Percentiles rank a stretch among this genome's conserved stretches.
These are phyloP conservation scores for Penicillium fimorum DNA, from an alignment of 495 filamentous ascomycete genomes.

Conservation along the genomic window DNA sequence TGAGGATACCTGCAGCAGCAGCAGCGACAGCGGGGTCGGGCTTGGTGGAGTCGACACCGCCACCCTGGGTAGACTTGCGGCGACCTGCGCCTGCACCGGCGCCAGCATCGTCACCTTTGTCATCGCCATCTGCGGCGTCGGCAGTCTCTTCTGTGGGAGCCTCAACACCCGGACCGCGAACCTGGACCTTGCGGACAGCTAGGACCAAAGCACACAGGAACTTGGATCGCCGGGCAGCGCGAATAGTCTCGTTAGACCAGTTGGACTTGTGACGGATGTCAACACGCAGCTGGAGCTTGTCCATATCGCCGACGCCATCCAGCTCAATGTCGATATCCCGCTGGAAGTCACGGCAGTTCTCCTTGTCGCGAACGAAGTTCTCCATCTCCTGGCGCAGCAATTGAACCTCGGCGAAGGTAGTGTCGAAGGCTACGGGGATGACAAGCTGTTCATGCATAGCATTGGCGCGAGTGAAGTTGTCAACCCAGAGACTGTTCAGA, in stretches of 20 bases:
- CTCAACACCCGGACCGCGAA: conserved; percentile 77
- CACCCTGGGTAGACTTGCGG: conserved; percentile 10
- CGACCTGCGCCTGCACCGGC: conserved; percentile 5
- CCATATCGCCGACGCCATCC: conserved; percentile 76
- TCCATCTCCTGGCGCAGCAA: conserved; percentile 77
- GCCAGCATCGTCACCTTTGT: conserved; percentile 45
- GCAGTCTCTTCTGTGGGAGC: conserved; percentile 62
- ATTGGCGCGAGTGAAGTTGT: conserved; percentile 86
- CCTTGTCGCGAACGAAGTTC: conserved; percentile 76
- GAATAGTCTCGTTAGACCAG: conserved; percentile 88
- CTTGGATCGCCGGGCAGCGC: conserved; percentile 81
- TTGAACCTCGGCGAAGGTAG: conserved; percentile 83
- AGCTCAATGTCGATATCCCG: conserved; percentile 76
- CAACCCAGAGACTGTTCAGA: conserved; percentile 86
- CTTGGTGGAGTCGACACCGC: conserved; percentile 14
- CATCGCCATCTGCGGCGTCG: conserved; percentile 54
- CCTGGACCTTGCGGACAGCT: conserved; percentile 81
- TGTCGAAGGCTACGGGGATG: conserved; percentile 79
- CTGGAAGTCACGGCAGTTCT: conserved; percentile 91
- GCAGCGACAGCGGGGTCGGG: conserved; percentile 13
- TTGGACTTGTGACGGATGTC: conserved; percentile 92
- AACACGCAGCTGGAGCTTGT: conserved; percentile 79
- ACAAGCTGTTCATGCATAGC: conserved; percentile 87
- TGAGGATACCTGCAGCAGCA: conserved; percentile 22
- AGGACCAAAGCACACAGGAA: conserved; percentile 94